Conservation (phyloP, 202 grass and related monocot species). For the Zizania palustris region DNA sequence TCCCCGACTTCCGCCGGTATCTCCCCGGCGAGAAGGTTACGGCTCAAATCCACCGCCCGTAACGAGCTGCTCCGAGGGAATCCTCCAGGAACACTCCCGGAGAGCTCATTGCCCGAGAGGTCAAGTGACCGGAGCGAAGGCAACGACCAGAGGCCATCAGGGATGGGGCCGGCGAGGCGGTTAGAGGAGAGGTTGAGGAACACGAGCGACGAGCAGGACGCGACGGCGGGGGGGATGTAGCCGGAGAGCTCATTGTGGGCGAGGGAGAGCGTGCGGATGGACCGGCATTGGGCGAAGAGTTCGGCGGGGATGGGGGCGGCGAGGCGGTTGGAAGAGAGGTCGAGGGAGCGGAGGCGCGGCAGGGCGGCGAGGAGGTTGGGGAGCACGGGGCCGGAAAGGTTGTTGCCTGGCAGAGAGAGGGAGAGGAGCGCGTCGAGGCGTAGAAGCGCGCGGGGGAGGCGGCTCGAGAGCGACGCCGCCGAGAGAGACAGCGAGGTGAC, state of each 20-base stretch:
- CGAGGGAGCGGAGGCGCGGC: constrained; percentile 55
- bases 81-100: constrained; percentile 57
- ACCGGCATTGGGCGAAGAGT: constrained; percentile 80
- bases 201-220: constrained; percentile 65
- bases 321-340: constrained; percentile 73
- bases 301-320: constrained; percentile 58
- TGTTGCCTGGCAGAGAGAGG: constrained; percentile 70
- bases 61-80: constrained; percentile 60
- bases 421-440: constrained; percentile 65
- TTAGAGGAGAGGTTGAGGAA: constrained; percentile 85
- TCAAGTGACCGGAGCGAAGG: constrained; percentile 74
- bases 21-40: constrained; percentile 67
- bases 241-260: constrained; percentile 70
- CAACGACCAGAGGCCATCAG: constrained; percentile 69
- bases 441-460: constrained; percentile 77
- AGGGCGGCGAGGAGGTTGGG: constrained; percentile 52
- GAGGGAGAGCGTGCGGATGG: constrained; percentile 59
- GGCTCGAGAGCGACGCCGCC: constrained; percentile 65
- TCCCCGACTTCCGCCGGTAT: constrained; percentile 75
- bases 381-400: constrained; percentile 65
- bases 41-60: constrained; percentile 61
- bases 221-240: constrained; percentile 54
- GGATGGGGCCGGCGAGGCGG: constrained; percentile 66
- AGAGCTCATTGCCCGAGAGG: constrained; percentile 78
- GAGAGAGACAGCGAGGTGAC: constrained; percentile 59